These are phyloP conservation scores for Beauveria sp. DNA, from an alignment of 2,329 filamentous ascomycete genomes.

Conservation along the genomic window DNA sequence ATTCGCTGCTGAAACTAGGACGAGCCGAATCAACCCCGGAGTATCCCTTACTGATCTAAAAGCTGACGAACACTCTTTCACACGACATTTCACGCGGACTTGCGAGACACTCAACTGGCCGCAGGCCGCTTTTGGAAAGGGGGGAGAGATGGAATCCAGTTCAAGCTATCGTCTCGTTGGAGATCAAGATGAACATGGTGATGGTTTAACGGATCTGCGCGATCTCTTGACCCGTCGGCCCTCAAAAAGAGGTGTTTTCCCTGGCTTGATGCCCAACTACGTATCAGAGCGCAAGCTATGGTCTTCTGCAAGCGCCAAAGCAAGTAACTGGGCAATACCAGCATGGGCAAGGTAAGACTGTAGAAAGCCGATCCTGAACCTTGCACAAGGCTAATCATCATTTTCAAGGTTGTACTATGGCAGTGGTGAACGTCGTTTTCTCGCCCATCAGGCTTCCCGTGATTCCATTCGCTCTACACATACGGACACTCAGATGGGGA, in stretches of 20 bases:
- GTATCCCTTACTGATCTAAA: background rate
- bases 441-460: conserved; percentile 37
- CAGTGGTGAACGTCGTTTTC: conserved; percentile 50
- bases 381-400: conserved; percentile 11
- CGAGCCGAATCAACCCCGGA: background rate
- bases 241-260: conserved; percentile 43
- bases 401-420: conserved; percentile 58
- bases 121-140: conserved; percentile 34
- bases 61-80: background rate
- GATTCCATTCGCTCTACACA: conserved; percentile 39
- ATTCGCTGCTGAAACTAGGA: conserved; percentile 11
- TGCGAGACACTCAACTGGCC: conserved; percentile 44
- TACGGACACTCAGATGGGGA: conserved; percentile 39
- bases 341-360: conserved; percentile 43
- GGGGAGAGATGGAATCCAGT: conserved; percentile 24
- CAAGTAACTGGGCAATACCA: conserved; percentile 41
- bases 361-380: background rate
- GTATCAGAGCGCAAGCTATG: conserved; percentile 45
- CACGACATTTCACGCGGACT: conserved; percentile 18
- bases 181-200: conserved; percentile 56
- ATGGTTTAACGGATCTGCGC: conserved; percentile 54
- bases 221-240: conserved; percentile 39
- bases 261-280: conserved; percentile 40
- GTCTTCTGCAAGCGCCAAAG: conserved; percentile 42
- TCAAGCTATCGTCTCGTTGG: conserved; percentile 39